A percentile compares a stretch with the other conserved stretches of the same genome.
Evolutionary conservation across 345 rosid species (phyloP).

Genomic region (Eucalyptus polyanthemos): DNA sequence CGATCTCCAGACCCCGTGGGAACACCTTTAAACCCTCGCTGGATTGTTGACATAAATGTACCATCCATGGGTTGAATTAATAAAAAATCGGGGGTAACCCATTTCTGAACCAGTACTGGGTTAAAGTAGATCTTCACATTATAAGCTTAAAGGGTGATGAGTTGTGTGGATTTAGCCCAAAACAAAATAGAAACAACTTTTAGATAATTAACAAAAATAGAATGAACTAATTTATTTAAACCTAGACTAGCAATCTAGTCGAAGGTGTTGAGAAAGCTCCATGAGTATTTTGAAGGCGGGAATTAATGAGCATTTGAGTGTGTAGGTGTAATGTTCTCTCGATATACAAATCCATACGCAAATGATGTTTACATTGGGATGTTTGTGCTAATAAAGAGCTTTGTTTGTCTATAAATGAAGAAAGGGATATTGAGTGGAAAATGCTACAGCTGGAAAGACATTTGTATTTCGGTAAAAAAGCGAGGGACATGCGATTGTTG

Average conservation of each 20-base stretch:
- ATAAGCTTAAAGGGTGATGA: background rate
- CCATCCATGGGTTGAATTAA: background rate
- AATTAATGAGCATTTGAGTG: background rate
- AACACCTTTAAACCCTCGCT: background rate
- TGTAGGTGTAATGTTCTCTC: background rate
- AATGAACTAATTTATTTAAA: background rate
- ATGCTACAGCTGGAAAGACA: background rate
- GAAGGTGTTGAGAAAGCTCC: background rate
- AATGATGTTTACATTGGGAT: background rate
- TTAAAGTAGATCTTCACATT: no score
- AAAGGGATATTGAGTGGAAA: background rate
- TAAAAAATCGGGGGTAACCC: background rate
- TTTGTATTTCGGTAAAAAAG: background rate
- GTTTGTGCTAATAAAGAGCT: background rate
- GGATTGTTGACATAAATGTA: background rate
- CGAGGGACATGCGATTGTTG: background rate
- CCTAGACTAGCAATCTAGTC: background rate
- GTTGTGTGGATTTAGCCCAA: background rate
- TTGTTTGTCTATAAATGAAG: background rate
- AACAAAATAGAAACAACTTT: background rate
- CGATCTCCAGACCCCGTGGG: background rate
- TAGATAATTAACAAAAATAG: background rate
- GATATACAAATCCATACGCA: background rate
- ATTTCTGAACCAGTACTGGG: no score
- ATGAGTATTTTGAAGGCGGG: conserved; percentile 1